Evolutionary conservation across 129 eudicot genomes (phyloP), one percentile per base, ranked within the genome.

Genomic region (Apium graveolens): DNA sequence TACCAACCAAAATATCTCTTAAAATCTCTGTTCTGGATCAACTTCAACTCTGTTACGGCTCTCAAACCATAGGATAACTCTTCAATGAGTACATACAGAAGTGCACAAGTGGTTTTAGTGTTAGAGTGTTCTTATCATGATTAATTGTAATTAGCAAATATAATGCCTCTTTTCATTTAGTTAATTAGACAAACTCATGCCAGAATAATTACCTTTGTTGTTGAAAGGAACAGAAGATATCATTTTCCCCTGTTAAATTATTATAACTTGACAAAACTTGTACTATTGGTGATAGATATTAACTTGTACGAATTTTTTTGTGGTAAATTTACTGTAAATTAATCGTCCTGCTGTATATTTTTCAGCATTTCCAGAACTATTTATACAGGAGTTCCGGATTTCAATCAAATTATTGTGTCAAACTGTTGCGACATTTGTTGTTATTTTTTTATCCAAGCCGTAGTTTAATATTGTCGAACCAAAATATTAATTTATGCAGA

Each of bases 51-150:
- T 12, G 49, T 74, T 74, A 74, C 77, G 77, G 77, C 77, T 74
- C 77, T 1, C 13, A 26, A 44, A 44, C 77, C 77, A 44, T 74
- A 26, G 77, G 60, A 74, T 27, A 74, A 74, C 37, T 73, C 35
- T 74, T 27, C 5, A 70, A 32, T 37, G 5, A 44, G 77, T 74
- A 42, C 32, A 44, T 12, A 43, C 31, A n/a, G 44, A 72, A 27
- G 53, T 73, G 76, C 76, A 74, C 77, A 74, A 74, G 77, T 74
- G 60, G 77, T 73, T 73, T 73, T 43, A 73, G 55, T 44, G 38
- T 43, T 73, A 73, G 66, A 44, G 48, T 73, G 39, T 73, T 43
- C 24, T 73, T 73, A 73, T 44, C 26, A 73, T 73, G 77, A 73
- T 12, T 73, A 73, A 73, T 73, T 42, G 77, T 74, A 74, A 74